phyloP scores from a whole-genome alignment of 202 grass and related monocot genomes.

The Cymbopogon flexuosus region DNA sequence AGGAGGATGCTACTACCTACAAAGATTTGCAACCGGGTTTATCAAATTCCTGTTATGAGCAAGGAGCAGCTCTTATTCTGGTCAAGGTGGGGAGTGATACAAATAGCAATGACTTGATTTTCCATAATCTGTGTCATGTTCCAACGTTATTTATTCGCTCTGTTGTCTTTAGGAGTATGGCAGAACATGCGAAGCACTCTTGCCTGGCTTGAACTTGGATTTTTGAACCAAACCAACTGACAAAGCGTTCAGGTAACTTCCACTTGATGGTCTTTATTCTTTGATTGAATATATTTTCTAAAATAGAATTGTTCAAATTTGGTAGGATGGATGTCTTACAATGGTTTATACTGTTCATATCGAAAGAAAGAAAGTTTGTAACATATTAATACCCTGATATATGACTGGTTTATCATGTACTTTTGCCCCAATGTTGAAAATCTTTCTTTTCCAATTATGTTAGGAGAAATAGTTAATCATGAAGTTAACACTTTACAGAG shows the following conservation, averaged over 20 bases:
- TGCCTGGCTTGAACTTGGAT: not conserved
- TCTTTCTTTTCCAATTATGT: not conserved
- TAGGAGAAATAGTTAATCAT: not conserved
- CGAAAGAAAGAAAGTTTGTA: not conserved
- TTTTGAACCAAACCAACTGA: not conserved
- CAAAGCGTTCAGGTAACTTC: not conserved
- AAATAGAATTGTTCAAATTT: not conserved
- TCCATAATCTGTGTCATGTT: not conserved
- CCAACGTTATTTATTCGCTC: not conserved
- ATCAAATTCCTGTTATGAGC: not conserved
- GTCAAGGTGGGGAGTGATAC: not conserved
- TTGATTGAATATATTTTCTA: not conserved
- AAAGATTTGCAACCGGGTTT: not conserved
- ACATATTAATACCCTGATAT: not conserved
- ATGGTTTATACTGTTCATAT: not conserved
- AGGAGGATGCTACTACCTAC: slow-evolving; percentile 9
- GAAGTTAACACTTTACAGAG: not conserved
- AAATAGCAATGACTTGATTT: not conserved
- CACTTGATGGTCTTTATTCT: not conserved
- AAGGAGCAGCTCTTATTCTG: not conserved
- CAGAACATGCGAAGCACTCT: not conserved
- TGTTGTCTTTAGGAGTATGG: not conserved
- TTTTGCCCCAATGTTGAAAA: not conserved
- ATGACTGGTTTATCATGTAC: not conserved
- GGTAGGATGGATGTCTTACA: too few relatives aligned